Evolutionary conservation across 768 basidiomycete species (phyloP).

Genomic region (Kwoniella sp.): DNA sequence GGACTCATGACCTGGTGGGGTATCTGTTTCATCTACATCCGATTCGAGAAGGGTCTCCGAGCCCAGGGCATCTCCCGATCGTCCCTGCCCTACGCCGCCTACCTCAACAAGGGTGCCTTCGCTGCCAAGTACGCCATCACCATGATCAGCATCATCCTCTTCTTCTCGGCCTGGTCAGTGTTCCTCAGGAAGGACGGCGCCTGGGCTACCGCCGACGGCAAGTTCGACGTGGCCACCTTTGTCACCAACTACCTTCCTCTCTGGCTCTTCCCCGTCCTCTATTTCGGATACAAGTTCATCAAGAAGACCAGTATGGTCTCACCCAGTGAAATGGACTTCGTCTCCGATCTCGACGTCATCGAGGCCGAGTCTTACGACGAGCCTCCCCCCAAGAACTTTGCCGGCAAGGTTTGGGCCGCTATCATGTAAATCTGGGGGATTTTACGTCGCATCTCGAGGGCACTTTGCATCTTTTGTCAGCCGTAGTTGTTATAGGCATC

Average conservation of each 20-base stretch:
- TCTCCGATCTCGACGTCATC: conserved; percentile 64
- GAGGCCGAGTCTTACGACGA: conserved; percentile 60
- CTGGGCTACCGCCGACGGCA: too few species aligned
- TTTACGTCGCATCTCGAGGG: too few species aligned
- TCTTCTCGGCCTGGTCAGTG: conserved; percentile 51
- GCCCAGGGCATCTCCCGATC: conserved; percentile 70
- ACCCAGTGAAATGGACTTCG: conserved; percentile 77
- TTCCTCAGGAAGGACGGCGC: too few species aligned
- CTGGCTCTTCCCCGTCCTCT: conserved; percentile 63
- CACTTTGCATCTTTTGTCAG: not conserved
- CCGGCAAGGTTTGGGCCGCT: conserved; percentile 73
- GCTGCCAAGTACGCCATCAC: conserved; percentile 50
- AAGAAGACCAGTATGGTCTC: conserved; percentile 55
- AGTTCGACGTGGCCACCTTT: conserved; percentile 63
- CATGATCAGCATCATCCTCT: conserved; percentile 46
- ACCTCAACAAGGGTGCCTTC: conserved; percentile 54
- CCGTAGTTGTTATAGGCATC: not conserved
- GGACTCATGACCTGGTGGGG: conserved; percentile 73
- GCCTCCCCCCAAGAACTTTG: conserved; percentile 63
- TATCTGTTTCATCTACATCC: conserved; percentile 69
- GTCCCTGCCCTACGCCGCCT: conserved; percentile 65
- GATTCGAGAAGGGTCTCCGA: conserved; percentile 79
- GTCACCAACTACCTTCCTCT: conserved; percentile 69
- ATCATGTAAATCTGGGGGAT: too few species aligned
- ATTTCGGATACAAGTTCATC: conserved; percentile 59